Evolutionary conservation across 2,329 filamentous ascomycete genomes (phyloP).

Genomic region (Xylaria arbuscula): DNA sequence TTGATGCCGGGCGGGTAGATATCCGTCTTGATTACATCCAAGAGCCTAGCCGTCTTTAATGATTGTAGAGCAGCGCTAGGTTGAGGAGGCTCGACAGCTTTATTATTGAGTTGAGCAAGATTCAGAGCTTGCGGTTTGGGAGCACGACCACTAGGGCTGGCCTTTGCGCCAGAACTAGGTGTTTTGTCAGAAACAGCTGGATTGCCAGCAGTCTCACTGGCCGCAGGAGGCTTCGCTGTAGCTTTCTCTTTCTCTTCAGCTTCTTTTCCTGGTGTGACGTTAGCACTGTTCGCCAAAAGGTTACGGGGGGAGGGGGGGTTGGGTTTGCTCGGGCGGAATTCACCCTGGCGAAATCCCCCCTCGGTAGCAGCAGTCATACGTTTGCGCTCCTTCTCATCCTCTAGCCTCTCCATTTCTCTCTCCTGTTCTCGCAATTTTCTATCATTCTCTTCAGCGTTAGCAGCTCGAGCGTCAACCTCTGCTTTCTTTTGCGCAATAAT

Average conservation of each 20-base stretch:
- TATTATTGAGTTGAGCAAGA: conserved; percentile 82
- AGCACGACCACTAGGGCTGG: conserved; percentile 65
- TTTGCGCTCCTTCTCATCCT: conserved; percentile 74
- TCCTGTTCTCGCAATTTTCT: conserved; percentile 78
- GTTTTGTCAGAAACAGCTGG: conserved; percentile 65
- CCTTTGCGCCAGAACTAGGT: conserved; percentile 61
- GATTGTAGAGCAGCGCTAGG: conserved; percentile 94
- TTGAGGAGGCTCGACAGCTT: conserved; percentile 88
- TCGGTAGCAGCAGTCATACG: conserved; percentile 56
- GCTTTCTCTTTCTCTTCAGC: conserved; percentile 51
- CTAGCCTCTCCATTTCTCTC: conserved; percentile 76
- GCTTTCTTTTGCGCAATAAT: conserved; percentile 56
- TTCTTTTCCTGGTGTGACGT: conserved; percentile 41
- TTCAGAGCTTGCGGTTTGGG: conserved; percentile 89
- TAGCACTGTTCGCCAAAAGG: conserved; percentile 54
- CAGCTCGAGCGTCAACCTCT: conserved; percentile 57
- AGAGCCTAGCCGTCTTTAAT: conserved; percentile 89
- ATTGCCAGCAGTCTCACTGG: conserved; percentile 60
- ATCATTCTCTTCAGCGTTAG: conserved; percentile 67
- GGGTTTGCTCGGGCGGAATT: no score
- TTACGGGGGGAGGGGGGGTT: conserved; percentile 57
- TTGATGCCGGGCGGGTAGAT: conserved; percentile 85
- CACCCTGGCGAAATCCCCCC: no score
- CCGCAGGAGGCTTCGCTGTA: conserved; percentile 54
- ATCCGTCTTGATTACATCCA: conserved; percentile 80